Percentiles rank a stretch among this genome's conserved stretches.
Conservation (phyloP, 805 yeast species). For the Lachancea lanzarotensis region DNA sequence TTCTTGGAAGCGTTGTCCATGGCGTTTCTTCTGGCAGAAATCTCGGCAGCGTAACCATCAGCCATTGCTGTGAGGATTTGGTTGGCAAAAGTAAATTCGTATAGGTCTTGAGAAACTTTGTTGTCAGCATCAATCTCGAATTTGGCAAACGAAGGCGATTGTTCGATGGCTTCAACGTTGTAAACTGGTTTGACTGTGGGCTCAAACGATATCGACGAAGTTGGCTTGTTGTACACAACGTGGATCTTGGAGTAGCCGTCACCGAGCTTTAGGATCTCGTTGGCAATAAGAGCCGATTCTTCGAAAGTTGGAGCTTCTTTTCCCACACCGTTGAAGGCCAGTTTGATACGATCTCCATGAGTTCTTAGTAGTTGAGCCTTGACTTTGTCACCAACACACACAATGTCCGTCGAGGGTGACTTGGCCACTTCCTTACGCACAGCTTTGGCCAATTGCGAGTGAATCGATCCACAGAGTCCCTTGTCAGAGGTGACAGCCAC, state of each 20-base stretch:
- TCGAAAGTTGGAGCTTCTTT: slow-evolving; percentile 92
- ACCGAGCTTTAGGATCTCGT: slow-evolving; percentile 59
- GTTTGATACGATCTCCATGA: slow-evolving; percentile 56
- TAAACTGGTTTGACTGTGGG: slow-evolving; percentile 65
- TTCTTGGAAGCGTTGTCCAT: slow-evolving; percentile 99
- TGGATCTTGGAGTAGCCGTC: slow-evolving; percentile 62
- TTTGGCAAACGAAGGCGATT: slow-evolving; percentile 77
- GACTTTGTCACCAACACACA: slow-evolving; percentile 90
- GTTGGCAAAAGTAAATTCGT: slow-evolving; percentile 88
- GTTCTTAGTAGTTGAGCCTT: slow-evolving; percentile 86
- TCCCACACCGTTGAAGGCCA: slow-evolving; percentile 87
- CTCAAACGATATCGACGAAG: slow-evolving; percentile 84
- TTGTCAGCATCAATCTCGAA: slow-evolving; percentile 73
- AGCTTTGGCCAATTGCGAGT: slow-evolving; percentile 87
- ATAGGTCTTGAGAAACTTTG: slow-evolving; percentile 59
- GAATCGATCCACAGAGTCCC: slow-evolving; percentile 98
- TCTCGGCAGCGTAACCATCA: slow-evolving; percentile 97
- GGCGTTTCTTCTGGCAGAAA: slow-evolving; percentile 98
- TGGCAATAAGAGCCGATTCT: slow-evolving; percentile 86
- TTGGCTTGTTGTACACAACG: slow-evolving; percentile 80
- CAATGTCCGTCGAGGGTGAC: slow-evolving; percentile 66
- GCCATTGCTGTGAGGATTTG: slow-evolving; percentile 86
- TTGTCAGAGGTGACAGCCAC: slow-evolving; percentile 93
- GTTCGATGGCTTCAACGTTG: slow-evolving; percentile 64
- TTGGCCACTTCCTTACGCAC: slow-evolving; percentile 63